Evolutionary conservation across 1,284 basidiomycete species (phyloP).

Genomic region (Prillingera fragicola): DNA sequence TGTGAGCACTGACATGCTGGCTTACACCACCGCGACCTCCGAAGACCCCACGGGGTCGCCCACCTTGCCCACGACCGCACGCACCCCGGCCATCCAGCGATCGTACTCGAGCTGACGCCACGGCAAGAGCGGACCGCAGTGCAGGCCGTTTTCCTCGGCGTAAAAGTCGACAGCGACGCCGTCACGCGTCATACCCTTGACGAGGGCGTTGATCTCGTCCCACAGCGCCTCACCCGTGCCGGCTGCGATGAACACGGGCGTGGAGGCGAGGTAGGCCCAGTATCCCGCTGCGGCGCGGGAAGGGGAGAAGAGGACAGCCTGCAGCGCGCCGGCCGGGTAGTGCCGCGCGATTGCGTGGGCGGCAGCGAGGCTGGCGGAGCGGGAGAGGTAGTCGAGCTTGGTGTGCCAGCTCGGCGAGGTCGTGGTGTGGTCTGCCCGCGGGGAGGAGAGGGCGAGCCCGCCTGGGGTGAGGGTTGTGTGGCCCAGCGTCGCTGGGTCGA

Average conservation of each 20-base stretch:
- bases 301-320: conserved; percentile 21
- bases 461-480: not conserved
- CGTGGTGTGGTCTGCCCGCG: conserved; percentile 48
- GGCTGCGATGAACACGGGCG: conserved; percentile 28
- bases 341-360: conserved; percentile 16
- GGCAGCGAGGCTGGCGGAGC: not conserved
- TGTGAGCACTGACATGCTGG: too few species aligned
- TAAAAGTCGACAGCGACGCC: conserved; percentile 28
- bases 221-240: conserved; percentile 36
- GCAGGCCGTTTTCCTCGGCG: too few species aligned
- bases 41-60: too few species aligned
- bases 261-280: conserved; percentile 18
- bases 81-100: too few species aligned
- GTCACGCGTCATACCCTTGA: conserved; percentile 26
- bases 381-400: conserved; percentile 18
- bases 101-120: too few species aligned
- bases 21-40: too few species aligned
- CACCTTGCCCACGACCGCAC: too few species aligned
- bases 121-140: too few species aligned
- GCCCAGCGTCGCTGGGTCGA: not conserved
- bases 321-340: conserved; percentile 8
- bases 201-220: conserved; percentile 29
- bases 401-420: conserved; percentile 18
- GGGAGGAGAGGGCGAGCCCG: conserved; percentile 6
- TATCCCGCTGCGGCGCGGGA: conserved; percentile 12